Conservation (phyloP, 768 basidiomycete genomes). For the Lactifluus pinguis region DNA sequence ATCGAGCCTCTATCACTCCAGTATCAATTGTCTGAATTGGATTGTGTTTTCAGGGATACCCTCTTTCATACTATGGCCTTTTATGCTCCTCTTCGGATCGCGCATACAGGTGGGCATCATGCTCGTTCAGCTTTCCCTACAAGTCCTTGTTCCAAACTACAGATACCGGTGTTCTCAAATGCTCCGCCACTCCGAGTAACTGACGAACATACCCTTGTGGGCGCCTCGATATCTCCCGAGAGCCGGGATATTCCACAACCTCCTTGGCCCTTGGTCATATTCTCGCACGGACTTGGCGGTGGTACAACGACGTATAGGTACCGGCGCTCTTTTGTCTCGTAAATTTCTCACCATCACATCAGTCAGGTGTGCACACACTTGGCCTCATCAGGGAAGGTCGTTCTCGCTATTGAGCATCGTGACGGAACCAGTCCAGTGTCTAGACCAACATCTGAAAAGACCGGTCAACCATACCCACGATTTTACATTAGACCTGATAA, state of each 20-base stretch:
- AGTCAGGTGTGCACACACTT: conserved; percentile 65
- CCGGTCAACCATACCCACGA: conserved; percentile 26
- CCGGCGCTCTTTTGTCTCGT: conserved; percentile 18
- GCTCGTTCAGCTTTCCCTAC: neutral
- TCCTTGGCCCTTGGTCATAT: conserved; percentile 75
- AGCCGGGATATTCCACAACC: neutral
- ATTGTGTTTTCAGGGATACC: neutral
- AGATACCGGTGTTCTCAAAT: conserved; percentile 14
- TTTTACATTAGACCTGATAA: conserved; percentile 51
- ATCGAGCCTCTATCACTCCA: neutral
- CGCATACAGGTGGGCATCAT: conserved; percentile 2
- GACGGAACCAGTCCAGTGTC: conserved; percentile 65
- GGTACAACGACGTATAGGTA: conserved; percentile 63
- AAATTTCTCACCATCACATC: neutral
- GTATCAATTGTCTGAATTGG: neutral
- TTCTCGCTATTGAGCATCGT: conserved; percentile 74
- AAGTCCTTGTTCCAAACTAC: neutral
- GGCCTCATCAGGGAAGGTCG: conserved; percentile 72
- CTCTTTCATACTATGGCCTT: conserved; percentile 10
- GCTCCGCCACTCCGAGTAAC: conserved; percentile 7
- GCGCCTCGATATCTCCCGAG: neutral
- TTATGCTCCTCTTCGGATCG: conserved; percentile 8
- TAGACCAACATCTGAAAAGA: conserved; percentile 31
- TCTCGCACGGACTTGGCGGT: conserved; percentile 79
- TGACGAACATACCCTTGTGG: neutral